Base-by-base conservation (phyloP, 208 protist species). In the Strigomonas oncopelti region DNA sequence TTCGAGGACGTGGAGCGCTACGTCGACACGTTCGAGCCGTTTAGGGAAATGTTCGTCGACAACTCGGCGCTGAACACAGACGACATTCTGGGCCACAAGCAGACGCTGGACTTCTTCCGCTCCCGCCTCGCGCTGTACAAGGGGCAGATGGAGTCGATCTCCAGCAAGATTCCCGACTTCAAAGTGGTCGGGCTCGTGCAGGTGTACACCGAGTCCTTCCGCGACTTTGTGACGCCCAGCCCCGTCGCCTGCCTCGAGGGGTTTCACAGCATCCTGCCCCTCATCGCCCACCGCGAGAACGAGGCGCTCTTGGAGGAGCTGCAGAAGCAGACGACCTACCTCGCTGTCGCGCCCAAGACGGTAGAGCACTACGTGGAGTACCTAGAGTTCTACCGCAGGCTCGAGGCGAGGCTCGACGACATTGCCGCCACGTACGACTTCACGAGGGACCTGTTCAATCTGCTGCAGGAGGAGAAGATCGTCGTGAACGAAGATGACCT, bases 301-400 rank as follows among this genome's bases (percentile, higher is more conserved):
- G 84, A 94, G 67, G 71, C 69, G 32, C 74, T 98, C 27, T 77
- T 98, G 34, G 80, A 74, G 42, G 87, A 96, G 48, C 75, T 98
- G 61, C 85, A 95, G 70, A 80, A 83, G 57, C 78, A 84, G 32
- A 93, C 94, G 60, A 76, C 76, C 9, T 94, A 90, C 48, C 89
- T 98, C 20, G 66, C 79, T 13, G 77, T 78, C 14, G 45, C 71
- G 20, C 97, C 97, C 31, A 89, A 91, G 66, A 94, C 88, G 34
- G 85, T 97, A 27, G 93, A 97, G 81, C 90, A 96, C 65, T 97
- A 95, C 74, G 94, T 98, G 32, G 83, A 91, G 73, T 93, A 91
- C 74, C 71, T 96, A 16, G 74, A 77, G 24, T 97, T 92, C 83
- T 87, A 92, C 81, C 89, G 86, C 59, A 66, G 80, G 54, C 67